Percentiles rank a stretch among this genome's conserved stretches.
Conservation (phyloP, 2,329 filamentous ascomycete species). For the Phaeosphaeriaceae sp. region DNA sequence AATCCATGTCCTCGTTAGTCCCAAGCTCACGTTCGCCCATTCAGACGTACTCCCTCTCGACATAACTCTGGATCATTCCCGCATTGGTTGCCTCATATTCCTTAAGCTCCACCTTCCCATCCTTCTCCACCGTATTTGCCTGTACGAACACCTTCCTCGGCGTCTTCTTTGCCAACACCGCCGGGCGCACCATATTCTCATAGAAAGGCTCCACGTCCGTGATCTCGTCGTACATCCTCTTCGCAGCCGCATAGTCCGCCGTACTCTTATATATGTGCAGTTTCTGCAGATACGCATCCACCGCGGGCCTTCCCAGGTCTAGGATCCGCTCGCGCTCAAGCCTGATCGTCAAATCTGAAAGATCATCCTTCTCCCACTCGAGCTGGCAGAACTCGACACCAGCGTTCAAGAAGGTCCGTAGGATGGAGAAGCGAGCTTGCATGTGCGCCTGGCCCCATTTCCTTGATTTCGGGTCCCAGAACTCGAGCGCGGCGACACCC, state of each 20-base stretch:
- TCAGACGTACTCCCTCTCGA: constrained; percentile 46
- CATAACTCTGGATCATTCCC: constrained; percentile 67
- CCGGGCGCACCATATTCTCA: constrained; percentile 78
- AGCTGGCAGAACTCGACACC: constrained; percentile 88
- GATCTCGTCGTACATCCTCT: constrained; percentile 81
- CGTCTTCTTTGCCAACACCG: constrained; percentile 79
- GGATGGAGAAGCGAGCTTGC: constrained; percentile 88
- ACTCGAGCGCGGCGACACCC: constrained; percentile 87
- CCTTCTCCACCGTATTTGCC: constrained; percentile 78
- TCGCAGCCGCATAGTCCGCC: constrained; percentile 81
- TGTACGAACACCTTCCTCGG: constrained; percentile 93
- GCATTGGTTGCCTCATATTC: constrained; percentile 85
- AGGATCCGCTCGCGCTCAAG: constrained; percentile 88
- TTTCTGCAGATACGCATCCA: constrained; percentile 88
- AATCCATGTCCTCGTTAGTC: background rate
- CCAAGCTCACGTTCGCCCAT: background rate
- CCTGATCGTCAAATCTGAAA: constrained; percentile 82
- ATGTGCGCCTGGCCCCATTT: constrained; percentile 93
- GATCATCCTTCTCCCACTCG: constrained; percentile 74
- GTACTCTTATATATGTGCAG: constrained; percentile 92
- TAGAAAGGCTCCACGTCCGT: constrained; percentile 87
- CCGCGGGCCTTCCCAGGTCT: constrained; percentile 80
- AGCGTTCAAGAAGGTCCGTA: constrained; percentile 83
- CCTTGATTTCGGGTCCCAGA: constrained; percentile 89
- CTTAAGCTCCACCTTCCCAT: constrained; percentile 68